These are phyloP conservation scores for Colletotrichum agaves DNA, from an alignment of 2,329 filamentous ascomycete genomes.

Conservation along the genomic window DNA sequence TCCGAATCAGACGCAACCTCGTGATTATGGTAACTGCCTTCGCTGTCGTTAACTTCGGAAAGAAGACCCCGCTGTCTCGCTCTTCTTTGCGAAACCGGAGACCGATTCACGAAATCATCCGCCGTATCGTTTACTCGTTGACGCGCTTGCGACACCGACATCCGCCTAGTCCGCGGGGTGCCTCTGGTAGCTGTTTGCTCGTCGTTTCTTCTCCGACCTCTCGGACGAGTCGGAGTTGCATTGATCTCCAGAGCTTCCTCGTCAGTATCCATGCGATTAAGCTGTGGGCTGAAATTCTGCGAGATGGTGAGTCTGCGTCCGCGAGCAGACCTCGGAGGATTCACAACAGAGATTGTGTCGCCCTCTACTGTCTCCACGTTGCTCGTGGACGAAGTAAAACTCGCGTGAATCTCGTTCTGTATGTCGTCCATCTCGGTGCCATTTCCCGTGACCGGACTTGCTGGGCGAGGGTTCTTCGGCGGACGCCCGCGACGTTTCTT, in stretches of 20 bases:
- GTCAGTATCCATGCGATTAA: conserved; percentile 28
- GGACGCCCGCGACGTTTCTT: conserved; percentile 35
- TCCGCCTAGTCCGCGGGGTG: conserved; percentile 3
- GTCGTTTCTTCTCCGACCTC: background rate
- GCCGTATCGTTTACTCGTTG: conserved; percentile 9
- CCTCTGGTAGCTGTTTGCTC: conserved; percentile 18
- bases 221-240: conserved; percentile 19
- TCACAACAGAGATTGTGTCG: conserved; percentile 24
- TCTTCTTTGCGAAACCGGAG: conserved; percentile 7
- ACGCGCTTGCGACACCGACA: conserved; percentile 8
- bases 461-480: conserved; percentile 29
- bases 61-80: background rate
- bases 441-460: background rate
- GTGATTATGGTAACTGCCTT: conserved; percentile 26
- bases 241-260: conserved; percentile 2
- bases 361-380: background rate
- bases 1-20: conserved; percentile 16
- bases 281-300: background rate
- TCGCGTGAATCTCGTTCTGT: conserved; percentile 25
- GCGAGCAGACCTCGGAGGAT: conserved; percentile 25
- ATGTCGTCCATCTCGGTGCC: background rate
- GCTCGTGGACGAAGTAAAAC: background rate
- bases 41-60: conserved; percentile 29
- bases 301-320: conserved; percentile 16
- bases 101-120: background rate